Conservation (phyloP, 2,329 filamentous ascomycete genomes). For the Colletotrichum salicis region DNA sequence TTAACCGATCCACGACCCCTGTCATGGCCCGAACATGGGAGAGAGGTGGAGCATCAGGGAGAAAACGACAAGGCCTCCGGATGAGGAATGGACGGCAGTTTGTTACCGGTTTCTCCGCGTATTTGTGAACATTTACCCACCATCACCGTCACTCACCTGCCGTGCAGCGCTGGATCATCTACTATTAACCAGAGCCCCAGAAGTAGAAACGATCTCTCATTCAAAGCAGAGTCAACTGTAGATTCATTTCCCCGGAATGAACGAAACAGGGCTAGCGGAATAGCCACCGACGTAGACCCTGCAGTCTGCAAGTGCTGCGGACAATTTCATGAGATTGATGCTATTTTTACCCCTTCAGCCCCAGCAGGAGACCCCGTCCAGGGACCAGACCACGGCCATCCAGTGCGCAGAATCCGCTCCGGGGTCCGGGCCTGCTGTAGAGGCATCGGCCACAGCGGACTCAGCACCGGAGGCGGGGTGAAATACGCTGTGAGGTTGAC, state of each 20-base stretch:
- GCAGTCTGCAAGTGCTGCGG: not conserved
- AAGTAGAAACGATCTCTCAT: not conserved
- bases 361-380: not conserved
- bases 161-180: not conserved
- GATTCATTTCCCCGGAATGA: not conserved
- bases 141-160: not conserved
- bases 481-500: not conserved
- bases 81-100: not conserved
- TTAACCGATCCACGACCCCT: not conserved
- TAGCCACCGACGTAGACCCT: conserved; percentile 21
- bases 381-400: not conserved
- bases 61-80: not conserved
- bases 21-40: not conserved
- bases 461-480: not conserved
- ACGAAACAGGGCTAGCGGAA: not conserved
- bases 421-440: not conserved
- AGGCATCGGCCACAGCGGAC: not conserved
- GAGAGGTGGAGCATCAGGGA: too few relatives aligned
- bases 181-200: not conserved
- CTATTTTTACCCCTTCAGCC: conserved; percentile 28
- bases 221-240: not conserved
- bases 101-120: not conserved
- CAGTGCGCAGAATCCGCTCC: not conserved
- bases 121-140: not conserved
- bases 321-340: not conserved